A percentile compares a stretch with the other conserved stretches of the same genome.
Evolutionary conservation across 805 yeast genomes (phyloP).

Genomic region (Myxozyma mucilagina): DNA sequence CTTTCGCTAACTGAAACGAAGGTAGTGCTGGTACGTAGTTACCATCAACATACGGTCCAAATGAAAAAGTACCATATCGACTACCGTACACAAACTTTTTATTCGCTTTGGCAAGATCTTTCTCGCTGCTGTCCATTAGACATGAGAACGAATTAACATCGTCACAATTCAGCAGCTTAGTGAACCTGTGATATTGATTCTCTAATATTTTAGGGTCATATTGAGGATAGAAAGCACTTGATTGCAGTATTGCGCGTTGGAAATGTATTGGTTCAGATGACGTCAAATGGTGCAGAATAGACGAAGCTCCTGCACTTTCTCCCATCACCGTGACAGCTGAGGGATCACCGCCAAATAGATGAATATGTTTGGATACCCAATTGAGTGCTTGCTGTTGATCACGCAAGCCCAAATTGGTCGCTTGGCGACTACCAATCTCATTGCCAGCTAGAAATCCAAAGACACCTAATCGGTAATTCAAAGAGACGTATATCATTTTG

Average conservation of each 20-base stretch:
- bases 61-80: constrained; percentile 22
- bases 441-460: constrained; percentile 42
- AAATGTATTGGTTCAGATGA: constrained; percentile 32
- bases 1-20: constrained; percentile 14
- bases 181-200: constrained; percentile 12
- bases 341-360: constrained; percentile 44
- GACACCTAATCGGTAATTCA: constrained; percentile 37
- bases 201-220: constrained; percentile 18
- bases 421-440: constrained; percentile 34
- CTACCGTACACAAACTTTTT: constrained; percentile 6
- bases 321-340: constrained; percentile 44
- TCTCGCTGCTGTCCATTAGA: constrained; percentile 6
- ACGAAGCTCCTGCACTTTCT: constrained; percentile 45
- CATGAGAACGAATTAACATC: constrained; percentile 19
- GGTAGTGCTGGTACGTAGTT: constrained; percentile 25
- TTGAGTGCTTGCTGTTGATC: constrained; percentile 43
- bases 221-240: constrained; percentile 31
- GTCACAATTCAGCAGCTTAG: constrained; percentile 17
- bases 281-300: constrained; percentile 39
- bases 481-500: constrained; percentile 25
- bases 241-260: constrained; percentile 29
- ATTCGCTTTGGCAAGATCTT: constrained; percentile 18
- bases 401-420: constrained; percentile 42
- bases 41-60: constrained; percentile 31
- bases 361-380: constrained; percentile 44